These are phyloP conservation scores for Asterionellopsis glacialis DNA, from an alignment of 108 stramenopile species.

Conservation along the genomic window DNA sequence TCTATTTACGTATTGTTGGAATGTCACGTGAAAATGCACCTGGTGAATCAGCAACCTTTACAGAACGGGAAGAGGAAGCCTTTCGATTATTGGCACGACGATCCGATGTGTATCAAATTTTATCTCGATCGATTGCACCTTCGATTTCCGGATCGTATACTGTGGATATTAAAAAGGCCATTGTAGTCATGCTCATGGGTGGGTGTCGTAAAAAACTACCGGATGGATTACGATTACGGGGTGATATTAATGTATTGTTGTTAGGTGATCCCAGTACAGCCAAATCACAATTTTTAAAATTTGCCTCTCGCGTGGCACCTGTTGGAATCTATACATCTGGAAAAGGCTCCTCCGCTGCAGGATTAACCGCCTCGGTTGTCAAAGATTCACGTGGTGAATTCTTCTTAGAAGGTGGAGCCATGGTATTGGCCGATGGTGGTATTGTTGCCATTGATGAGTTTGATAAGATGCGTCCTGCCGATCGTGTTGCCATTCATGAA, in stretches of 20 bases:
- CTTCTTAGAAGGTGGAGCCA: conserved; percentile 98
- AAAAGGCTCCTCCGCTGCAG: conserved; percentile 96
- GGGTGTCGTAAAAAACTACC: conserved; percentile 86
- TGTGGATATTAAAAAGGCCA: conserved; percentile 95
- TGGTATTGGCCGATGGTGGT: conserved; percentile 99
- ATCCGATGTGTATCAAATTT: conserved; percentile 86
- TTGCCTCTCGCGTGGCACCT: conserved; percentile 89
- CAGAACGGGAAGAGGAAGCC: conserved; percentile 94
- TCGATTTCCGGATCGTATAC: conserved; percentile 95
- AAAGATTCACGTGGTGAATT: conserved; percentile 92
- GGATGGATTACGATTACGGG: conserved; percentile 94
- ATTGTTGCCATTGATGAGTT: conserved; percentile 99
- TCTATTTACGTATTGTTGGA: conserved; percentile 91
- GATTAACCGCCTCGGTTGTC: conserved; percentile 95
- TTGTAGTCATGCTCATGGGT: conserved; percentile 90
- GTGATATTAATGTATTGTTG: conserved; percentile 97
- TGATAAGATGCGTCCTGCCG: conserved; percentile 95
- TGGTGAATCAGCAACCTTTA: conserved; percentile 80
- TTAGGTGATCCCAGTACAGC: conserved; percentile 98
- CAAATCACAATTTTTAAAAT: conserved; percentile 96
- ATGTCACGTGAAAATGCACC: conserved; percentile 78
- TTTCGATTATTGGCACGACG: conserved; percentile 73
- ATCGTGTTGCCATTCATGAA: conserved; percentile 98
- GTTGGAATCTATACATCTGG: conserved; percentile 99
- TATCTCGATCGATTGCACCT: conserved; percentile 87